A percentile compares a stretch with the other conserved stretches of the same genome.
phyloP scores from a whole-genome alignment of 805 yeast genomes.

The Wickerhamiella azyma region DNA sequence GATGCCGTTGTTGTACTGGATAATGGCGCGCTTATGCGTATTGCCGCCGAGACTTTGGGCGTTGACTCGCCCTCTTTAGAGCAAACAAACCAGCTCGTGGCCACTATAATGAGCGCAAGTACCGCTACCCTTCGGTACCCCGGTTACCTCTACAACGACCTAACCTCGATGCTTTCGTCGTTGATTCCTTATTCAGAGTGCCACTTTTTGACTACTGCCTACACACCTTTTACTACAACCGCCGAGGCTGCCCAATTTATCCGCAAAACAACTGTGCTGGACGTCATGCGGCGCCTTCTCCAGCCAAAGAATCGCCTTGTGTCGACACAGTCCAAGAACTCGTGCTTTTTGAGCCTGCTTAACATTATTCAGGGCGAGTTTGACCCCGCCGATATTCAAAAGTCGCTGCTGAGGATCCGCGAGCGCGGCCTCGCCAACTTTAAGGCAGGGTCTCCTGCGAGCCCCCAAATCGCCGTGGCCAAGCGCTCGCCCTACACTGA shows the following conservation, averaged over 20 bases:
- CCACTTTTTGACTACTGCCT: slow-evolving; percentile 61
- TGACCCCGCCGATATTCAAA: slow-evolving; percentile 55
- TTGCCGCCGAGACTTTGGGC: slow-evolving; percentile 51
- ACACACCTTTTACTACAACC: slow-evolving; percentile 58
- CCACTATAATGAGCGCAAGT: slow-evolving; percentile 70
- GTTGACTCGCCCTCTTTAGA: slow-evolving; percentile 50
- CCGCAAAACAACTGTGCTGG: slow-evolving; percentile 66
- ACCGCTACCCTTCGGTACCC: slow-evolving; percentile 88
- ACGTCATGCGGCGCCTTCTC: slow-evolving; percentile 66
- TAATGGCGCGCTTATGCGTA: slow-evolving; percentile 64
- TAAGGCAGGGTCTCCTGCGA: slow-evolving; percentile 75
- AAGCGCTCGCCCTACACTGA: slow-evolving; percentile 49
- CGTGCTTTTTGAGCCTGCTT: slow-evolving; percentile 50
- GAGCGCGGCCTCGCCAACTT: slow-evolving; percentile 41
- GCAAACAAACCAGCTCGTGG: slow-evolving; percentile 72
- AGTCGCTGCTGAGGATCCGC: slow-evolving; percentile 28
- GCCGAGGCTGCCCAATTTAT: slow-evolving; percentile 47
- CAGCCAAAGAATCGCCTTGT: slow-evolving; percentile 72
- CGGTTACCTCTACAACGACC: slow-evolving; percentile 75
- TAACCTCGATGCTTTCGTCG: slow-evolving; percentile 68
- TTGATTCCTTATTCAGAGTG: slow-evolving; percentile 75
- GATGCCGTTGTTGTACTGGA: slow-evolving; percentile 86
- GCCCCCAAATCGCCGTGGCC: slow-evolving; percentile 67
- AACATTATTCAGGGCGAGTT: slow-evolving; percentile 55
- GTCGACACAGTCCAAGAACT: slow-evolving; percentile 29